Evolutionary conservation across 2,329 filamentous ascomycete species (phyloP).

Genomic region (Fusarium luffae): DNA sequence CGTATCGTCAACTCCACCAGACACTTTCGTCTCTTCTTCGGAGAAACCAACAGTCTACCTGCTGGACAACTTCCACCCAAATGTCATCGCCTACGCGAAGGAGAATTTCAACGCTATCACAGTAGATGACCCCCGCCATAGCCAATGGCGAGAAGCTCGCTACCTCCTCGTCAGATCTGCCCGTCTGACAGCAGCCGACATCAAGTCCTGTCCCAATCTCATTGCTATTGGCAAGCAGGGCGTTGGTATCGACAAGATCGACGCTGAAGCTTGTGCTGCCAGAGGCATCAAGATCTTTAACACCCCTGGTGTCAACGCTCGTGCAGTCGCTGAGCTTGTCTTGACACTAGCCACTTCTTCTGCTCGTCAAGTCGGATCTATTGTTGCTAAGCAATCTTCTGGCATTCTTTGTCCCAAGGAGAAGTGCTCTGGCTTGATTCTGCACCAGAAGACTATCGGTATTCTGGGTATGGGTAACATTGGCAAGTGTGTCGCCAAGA

Average conservation of each 20-base stretch:
- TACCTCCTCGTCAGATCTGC: slow-evolving; percentile 55
- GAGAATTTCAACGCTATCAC: slow-evolving; percentile 54
- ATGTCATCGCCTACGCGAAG: slow-evolving; percentile 50
- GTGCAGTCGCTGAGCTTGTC: slow-evolving; percentile 55
- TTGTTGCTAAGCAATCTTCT: slow-evolving; percentile 46
- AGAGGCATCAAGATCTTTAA: slow-evolving; percentile 58
- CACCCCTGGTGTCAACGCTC: slow-evolving; percentile 58
- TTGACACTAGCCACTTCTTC: slow-evolving; percentile 52
- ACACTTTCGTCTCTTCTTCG: neutral
- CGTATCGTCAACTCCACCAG: slow-evolving; percentile 4
- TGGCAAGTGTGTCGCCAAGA: slow-evolving; percentile 50
- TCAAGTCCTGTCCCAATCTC: slow-evolving; percentile 51
- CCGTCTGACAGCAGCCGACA: slow-evolving; percentile 52
- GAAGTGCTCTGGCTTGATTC: slow-evolving; percentile 53
- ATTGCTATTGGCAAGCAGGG: slow-evolving; percentile 60
- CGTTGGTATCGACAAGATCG: slow-evolving; percentile 60
- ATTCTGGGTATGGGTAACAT: slow-evolving; percentile 56
- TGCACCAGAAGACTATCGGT: slow-evolving; percentile 51
- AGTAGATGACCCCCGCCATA: slow-evolving; percentile 48
- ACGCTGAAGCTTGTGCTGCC: slow-evolving; percentile 52
- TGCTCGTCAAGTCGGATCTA: slow-evolving; percentile 48
- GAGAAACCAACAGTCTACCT: slow-evolving; percentile 54
- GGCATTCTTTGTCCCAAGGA: slow-evolving; percentile 53
- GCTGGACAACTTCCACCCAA: slow-evolving; percentile 53
- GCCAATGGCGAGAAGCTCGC: slow-evolving; percentile 55